Evolutionary conservation across 2,329 filamentous ascomycete species (phyloP).

Genomic region (Colletotrichum sojae): DNA sequence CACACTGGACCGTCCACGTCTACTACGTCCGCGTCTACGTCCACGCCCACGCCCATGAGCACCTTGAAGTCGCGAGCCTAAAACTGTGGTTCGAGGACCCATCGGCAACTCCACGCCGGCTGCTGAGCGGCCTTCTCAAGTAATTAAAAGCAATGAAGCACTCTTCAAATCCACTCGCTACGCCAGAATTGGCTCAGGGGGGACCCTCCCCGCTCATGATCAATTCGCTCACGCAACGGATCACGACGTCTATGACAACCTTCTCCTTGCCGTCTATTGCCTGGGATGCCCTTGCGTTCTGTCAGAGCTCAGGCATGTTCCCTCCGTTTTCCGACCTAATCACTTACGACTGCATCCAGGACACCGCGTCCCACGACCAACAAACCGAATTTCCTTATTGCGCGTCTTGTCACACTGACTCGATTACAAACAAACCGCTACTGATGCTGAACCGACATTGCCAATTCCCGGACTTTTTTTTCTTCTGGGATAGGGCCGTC

Average conservation of each 20-base stretch:
- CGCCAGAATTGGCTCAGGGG: slow-evolving; percentile 24
- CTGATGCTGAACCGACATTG: not conserved
- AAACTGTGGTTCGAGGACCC: slow-evolving; percentile 14
- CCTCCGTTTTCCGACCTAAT: slow-evolving; percentile 36
- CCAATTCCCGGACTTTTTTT: not conserved
- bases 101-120: slow-evolving; percentile 25
- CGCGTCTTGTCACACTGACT: slow-evolving; percentile 8
- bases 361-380: slow-evolving; percentile 34
- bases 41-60: slow-evolving; percentile 51
- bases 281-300: slow-evolving; percentile 28
- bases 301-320: slow-evolving; percentile 23
- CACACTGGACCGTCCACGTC: slow-evolving; percentile 52
- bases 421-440: slow-evolving; percentile 13
- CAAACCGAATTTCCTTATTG: slow-evolving; percentile 21
- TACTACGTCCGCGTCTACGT: slow-evolving; percentile 36
- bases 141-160: slow-evolving; percentile 37
- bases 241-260: slow-evolving; percentile 42
- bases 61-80: slow-evolving; percentile 55
- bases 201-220: slow-evolving; percentile 38
- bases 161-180: slow-evolving; percentile 33
- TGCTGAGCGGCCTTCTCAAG: slow-evolving; percentile 30
- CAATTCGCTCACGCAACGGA: slow-evolving; percentile 42
- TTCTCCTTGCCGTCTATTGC: slow-evolving; percentile 37
- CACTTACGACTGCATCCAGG: slow-evolving; percentile 38
- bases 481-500: not conserved